A percentile compares a stretch with the other conserved stretches of the same genome.
Evolutionary conservation across 2,329 filamentous ascomycete genomes (phyloP).

Genomic region (Aspergillus melleus): DNA sequence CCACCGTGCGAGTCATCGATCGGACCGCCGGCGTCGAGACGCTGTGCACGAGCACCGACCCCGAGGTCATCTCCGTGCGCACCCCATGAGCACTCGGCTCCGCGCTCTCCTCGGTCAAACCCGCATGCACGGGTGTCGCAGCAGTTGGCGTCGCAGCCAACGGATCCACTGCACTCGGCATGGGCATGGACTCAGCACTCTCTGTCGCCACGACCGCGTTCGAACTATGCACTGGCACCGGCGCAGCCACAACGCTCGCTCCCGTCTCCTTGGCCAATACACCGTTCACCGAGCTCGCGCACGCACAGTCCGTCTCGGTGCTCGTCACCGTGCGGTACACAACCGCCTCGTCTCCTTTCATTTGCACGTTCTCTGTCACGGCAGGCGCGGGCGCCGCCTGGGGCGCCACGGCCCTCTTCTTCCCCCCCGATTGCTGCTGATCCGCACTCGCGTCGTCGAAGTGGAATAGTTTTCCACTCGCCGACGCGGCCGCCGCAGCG

Average conservation of each 20-base stretch:
- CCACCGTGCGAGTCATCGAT: background rate
- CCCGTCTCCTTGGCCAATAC: background rate
- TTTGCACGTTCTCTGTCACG: background rate
- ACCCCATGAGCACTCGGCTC: background rate
- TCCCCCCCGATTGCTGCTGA: background rate
- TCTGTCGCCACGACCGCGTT: background rate
- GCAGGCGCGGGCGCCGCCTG: no score
- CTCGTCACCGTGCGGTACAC: background rate
- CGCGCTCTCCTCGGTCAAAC: background rate
- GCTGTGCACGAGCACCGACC: background rate
- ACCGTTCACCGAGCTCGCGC: background rate
- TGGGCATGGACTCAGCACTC: background rate
- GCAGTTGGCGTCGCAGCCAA: no score
- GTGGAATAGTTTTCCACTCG: background rate
- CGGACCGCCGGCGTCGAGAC: background rate
- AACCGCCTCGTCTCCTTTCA: background rate
- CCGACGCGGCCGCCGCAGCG: background rate
- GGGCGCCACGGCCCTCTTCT: background rate
- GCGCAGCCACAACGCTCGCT: background rate
- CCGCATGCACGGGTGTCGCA: background rate
- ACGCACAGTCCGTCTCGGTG: background rate
- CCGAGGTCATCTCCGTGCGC: background rate
- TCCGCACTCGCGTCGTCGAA: background rate
- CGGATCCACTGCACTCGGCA: background rate
- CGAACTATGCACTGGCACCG: background rate